phyloP scores from a whole-genome alignment of 257 asterid species.

The Euphrasia confusa region DNA sequence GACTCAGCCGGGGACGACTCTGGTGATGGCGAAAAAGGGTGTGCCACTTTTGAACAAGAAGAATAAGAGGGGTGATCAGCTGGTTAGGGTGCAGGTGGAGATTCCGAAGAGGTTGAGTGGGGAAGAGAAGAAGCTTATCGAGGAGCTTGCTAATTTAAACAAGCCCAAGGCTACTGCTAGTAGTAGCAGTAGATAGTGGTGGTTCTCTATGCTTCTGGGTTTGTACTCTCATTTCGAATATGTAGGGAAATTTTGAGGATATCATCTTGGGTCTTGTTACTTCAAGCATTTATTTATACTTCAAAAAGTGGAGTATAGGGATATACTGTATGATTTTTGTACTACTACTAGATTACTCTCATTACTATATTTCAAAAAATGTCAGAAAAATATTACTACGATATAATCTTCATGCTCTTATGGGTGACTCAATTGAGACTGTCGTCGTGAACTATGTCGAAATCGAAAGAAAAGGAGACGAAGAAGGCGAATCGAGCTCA shows the following conservation, averaged over 20 bases:
- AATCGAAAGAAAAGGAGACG: constrained; percentile 72
- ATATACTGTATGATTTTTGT: too few relatives aligned
- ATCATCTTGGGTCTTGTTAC: constrained; percentile 16
- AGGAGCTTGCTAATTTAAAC: constrained; percentile 73
- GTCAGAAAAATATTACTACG: too few relatives aligned
- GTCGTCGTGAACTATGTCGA: constrained; percentile 73
- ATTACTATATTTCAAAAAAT: too few relatives aligned
- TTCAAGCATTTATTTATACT: constrained; percentile 1
- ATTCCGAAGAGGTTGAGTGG: constrained; percentile 81
- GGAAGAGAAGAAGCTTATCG: constrained; percentile 91
- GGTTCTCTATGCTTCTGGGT: background rate
- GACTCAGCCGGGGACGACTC: constrained; percentile 88
- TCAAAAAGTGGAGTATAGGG: too few relatives aligned
- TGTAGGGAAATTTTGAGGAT: constrained; percentile 25
- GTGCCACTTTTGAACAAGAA: constrained; percentile 70
- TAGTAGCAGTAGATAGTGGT: constrained; percentile 34
- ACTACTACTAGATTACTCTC: too few relatives aligned
- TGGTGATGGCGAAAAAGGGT: constrained; percentile 91
- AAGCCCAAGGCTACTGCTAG: constrained; percentile 64
- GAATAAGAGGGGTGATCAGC: constrained; percentile 93
- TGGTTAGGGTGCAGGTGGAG: constrained; percentile 95
- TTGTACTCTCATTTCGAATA: background rate
- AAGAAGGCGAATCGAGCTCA: constrained; percentile 33
- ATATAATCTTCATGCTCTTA: too few relatives aligned
- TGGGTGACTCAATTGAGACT: constrained; percentile 40